phyloP scores from a whole-genome alignment of 2,329 filamentous ascomycete species.

The Ilyonectria mors-panacis region DNA sequence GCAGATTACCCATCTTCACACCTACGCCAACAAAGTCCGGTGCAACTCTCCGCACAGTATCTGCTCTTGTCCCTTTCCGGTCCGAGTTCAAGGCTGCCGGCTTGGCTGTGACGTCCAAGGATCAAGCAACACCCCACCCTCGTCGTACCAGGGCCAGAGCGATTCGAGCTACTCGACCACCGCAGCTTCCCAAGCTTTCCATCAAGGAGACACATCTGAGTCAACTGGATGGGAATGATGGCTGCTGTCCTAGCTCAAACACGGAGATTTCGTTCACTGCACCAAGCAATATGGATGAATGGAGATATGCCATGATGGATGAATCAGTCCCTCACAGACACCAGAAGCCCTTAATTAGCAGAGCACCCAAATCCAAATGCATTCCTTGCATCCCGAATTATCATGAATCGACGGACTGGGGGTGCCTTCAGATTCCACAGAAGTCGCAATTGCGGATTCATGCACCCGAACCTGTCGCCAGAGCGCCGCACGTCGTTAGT shows the following conservation, averaged over 20 bases:
- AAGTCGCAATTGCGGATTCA: constrained; percentile 29
- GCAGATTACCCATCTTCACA: constrained; percentile 56
- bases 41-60: constrained; percentile 65
- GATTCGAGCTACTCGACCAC: constrained; percentile 23
- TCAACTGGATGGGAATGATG: constrained; percentile 51
- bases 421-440: constrained; percentile 39
- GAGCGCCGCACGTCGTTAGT: constrained; percentile 10
- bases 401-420: constrained; percentile 40
- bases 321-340: constrained; percentile 45
- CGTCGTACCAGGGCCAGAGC: constrained; percentile 27
- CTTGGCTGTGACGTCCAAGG: constrained; percentile 68
- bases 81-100: constrained; percentile 68
- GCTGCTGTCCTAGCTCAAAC: constrained; percentile 44
- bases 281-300: constrained; percentile 50
- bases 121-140: constrained; percentile 55
- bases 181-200: constrained; percentile 10
- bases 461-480: constrained; percentile 2
- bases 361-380: constrained; percentile 36
- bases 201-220: constrained; percentile 29
- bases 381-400: constrained; percentile 49
- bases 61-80: constrained; percentile 67
- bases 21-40: constrained; percentile 59
- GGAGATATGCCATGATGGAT: constrained; percentile 53
- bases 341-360: constrained; percentile 31
- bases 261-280: constrained; percentile 53